phyloP scores from a whole-genome alignment of 2,329 filamentous ascomycete genomes.

The Colletotrichum theobromicola region DNA sequence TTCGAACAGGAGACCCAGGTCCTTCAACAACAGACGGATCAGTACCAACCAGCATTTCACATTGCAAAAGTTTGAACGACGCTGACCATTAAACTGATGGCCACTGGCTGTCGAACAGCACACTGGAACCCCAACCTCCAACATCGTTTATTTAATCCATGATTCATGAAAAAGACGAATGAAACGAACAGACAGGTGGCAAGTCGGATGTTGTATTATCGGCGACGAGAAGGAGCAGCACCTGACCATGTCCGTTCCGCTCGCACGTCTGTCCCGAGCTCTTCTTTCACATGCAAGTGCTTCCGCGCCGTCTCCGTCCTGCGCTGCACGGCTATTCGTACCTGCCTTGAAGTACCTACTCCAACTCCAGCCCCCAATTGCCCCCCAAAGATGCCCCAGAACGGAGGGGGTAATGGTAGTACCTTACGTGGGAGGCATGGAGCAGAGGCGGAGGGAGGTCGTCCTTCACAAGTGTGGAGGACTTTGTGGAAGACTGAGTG shows the following conservation, averaged over 20 bases:
- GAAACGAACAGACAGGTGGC: constrained; percentile 13
- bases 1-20: not conserved
- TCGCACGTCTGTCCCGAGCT: not conserved
- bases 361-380: not conserved
- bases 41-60: not conserved
- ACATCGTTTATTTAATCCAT: not conserved
- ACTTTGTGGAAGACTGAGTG: not conserved
- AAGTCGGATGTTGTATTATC: not conserved
- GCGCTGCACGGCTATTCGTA: not conserved
- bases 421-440: not conserved
- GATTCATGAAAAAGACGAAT: constrained; percentile 14
- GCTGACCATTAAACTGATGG: not conserved
- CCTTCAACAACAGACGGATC: not conserved
- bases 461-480: not conserved
- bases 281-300: constrained; percentile 15
- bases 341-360: not conserved
- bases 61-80: not conserved
- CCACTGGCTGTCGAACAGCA: not conserved
- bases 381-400: not conserved
- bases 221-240: not conserved
- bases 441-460: not conserved
- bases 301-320: not conserved
- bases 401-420: not conserved
- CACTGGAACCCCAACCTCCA: not conserved
- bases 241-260: not conserved